These are phyloP conservation scores for Berkeleyomyces basicola DNA, from an alignment of 2,329 filamentous ascomycete species.

Conservation along the genomic window DNA sequence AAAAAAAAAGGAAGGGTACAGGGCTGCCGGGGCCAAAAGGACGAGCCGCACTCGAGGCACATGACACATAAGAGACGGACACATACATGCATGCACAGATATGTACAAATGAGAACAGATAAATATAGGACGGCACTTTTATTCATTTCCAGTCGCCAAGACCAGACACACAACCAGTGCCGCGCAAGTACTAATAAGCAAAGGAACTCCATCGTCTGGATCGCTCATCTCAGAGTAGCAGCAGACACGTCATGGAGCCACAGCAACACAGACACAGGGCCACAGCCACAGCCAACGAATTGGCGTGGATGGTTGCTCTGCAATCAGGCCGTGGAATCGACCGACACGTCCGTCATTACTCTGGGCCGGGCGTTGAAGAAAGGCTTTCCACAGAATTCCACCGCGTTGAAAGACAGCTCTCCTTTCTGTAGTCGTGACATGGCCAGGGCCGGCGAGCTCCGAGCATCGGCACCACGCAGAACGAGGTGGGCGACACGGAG, in stretches of 20 bases:
- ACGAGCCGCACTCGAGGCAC: too few relatives aligned
- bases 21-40: too few relatives aligned
- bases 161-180: neutral
- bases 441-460: neutral
- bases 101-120: too few relatives aligned
- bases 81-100: neutral
- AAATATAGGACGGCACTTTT: too few relatives aligned
- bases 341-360: neutral
- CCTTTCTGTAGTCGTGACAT: slow-evolving; percentile 1
- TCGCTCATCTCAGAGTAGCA: slow-evolving; percentile 5
- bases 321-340: neutral
- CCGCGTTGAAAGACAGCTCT: slow-evolving; percentile 8
- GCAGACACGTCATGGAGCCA: neutral
- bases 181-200: neutral
- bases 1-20: too few relatives aligned
- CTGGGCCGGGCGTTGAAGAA: slow-evolving; percentile 4
- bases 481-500: neutral
- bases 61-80: neutral
- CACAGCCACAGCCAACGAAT: neutral
- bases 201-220: neutral
- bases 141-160: neutral
- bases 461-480: neutral
- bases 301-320: too few relatives aligned
- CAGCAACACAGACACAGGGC: neutral
- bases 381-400: slow-evolving; percentile 11